Evolutionary conservation across 2,329 filamentous ascomycete species (phyloP), one percentile per base, ranked within the genome.

Genomic region (Chalaropsis ovoidea): DNA sequence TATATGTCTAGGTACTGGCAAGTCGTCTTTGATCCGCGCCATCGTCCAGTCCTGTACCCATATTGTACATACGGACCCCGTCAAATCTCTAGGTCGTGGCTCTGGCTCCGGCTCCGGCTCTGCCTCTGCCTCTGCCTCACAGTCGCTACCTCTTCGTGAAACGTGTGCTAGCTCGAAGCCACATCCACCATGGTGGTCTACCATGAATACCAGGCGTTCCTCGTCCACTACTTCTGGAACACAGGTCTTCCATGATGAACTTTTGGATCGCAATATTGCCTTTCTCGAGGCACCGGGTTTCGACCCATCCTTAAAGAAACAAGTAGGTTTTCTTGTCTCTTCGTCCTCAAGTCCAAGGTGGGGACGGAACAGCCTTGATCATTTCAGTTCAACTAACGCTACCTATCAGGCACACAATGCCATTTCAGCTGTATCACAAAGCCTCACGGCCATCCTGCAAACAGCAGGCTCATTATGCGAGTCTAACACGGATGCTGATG

Each of bases 201-300:
- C 94, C 92, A 65, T 84, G 87, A 68, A 66, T 79, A 79, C 31
- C 69, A 42, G 67, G 76, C 80, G 62, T 75, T 82, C 68, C 82
- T 60, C 81, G 3, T 17, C 24, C 85, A 71, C 81, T 85, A 71
- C 81, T 87, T 43, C 19, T 11, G 61, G 61, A 22, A 19, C 61
- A 5, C 49, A 60, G 24, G 45, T 13, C 71, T 77, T 84, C 63
- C 85, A 86, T 7, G 91, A 94, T 69, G 82, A 85, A 24, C 82
- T 96, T 47, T 77, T 97, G 58, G 93, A 97, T 72, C 84, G 93
- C 39, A 99, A 99, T 72, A 76, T 99, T 4, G 96, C 90, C 74
- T 96, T 99, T 72, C 86, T 96, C 67, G 93, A 97, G 76, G 93
- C 89, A 1, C 84, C 87, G 11, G 86, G 65, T 17, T 63, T 65